These are phyloP conservation scores for Bretschneidera sinensis DNA, from an alignment of 345 rosid species.

Conservation along the genomic window DNA sequence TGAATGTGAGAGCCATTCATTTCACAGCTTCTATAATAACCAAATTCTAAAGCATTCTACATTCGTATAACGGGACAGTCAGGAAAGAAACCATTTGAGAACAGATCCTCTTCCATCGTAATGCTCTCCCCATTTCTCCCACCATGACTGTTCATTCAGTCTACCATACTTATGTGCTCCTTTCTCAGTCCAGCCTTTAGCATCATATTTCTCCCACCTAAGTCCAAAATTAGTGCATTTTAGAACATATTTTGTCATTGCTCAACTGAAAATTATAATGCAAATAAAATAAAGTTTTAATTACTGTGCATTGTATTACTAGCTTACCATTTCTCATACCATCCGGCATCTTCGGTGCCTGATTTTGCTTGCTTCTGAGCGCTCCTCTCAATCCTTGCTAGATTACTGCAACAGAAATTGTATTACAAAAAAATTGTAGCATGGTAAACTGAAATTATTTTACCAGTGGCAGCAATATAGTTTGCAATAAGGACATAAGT, in stretches of 20 bases:
- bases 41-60: background rate
- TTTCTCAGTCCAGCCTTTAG: conserved; percentile 98
- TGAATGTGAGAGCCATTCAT: too few species aligned
- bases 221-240: conserved; percentile 12
- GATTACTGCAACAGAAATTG: conserved; percentile 49
- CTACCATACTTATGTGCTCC: conserved; percentile 97
- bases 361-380: conserved; percentile 98
- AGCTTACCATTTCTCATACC: conserved; percentile 97
- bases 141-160: conserved; percentile 97
- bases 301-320: conserved; percentile 6
- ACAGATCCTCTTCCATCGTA: conserved; percentile 98
- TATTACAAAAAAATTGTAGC: conserved; percentile 5
- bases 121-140: conserved; percentile 99
- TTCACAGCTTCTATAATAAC: background rate
- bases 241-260: background rate
- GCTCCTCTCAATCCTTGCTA: conserved; percentile 96
- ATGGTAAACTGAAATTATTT: conserved; percentile 1
- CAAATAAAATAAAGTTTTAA: background rate
- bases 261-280: conserved; percentile 3
- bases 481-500: conserved; percentile 5
- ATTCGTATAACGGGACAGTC: background rate
- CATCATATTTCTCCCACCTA: conserved; percentile 99
- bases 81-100: conserved; percentile 78
- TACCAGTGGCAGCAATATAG: background rate
- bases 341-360: conserved; percentile 92